Base-by-base conservation (phyloP, 2,329 filamentous ascomycete species). In the Nothophoma quercina region DNA sequence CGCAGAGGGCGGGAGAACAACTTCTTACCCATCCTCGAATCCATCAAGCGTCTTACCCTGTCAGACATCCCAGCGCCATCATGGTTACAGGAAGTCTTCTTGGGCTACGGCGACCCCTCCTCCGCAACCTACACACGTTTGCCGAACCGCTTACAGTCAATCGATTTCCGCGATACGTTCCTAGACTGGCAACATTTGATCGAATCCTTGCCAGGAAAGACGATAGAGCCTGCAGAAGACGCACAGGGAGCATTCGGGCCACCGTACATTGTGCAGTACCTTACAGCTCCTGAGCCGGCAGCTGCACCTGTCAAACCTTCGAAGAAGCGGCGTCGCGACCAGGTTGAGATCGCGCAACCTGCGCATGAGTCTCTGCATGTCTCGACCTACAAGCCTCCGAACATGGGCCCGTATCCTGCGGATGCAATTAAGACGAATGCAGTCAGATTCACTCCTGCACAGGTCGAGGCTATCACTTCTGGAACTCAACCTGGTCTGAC, bases 1-100 rank as follows among this genome's bases (percentile, higher is more conserved):
- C 85, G 95, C 62, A 88, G 86, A 70, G 88, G 90, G 22, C 83
- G 93, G 54, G 95, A 99, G 75, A 99, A 99, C 77, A 99, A 99
- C 74, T 99, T 99, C 81, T 96, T 91, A 69, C 87, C 93, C 8
- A 88, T 99, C 8, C 81, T 99, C 28, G 90, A 97, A 65, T 96
- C 93, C 1, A 96, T 99, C 69, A 90, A 89, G 68, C 90, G 86
- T 59, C 83, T 99, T 23, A 89, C 91, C 2, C 80, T 96, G 26
- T 92, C 92, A 0, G 90, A 96, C 63, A 87, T 93, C 16, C 89
- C 90, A 6, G 81, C 98, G 46, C 92, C 95, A 12, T 85, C 88
- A 2, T 99, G 95, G 95, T 81, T 99, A 34, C 91, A 96, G 67
- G 95, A 98, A 62, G 93, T 98, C 8, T 99, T 98, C 73, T 79